phyloP scores from a whole-genome alignment of 192 early-diverging fungal species.

The Haplosporangium gracile region DNA sequence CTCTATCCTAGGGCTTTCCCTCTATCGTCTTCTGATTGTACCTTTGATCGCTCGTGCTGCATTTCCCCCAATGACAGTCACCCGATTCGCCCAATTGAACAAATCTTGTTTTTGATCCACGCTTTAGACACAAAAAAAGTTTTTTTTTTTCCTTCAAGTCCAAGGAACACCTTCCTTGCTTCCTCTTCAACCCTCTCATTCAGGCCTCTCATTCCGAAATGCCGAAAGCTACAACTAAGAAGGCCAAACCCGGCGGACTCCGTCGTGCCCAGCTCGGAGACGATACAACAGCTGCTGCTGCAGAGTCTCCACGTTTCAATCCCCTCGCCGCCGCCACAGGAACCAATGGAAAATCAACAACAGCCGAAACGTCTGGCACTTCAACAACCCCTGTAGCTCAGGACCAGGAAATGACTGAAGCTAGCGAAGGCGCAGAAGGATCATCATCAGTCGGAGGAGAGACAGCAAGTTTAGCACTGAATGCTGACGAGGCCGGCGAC shows the following conservation, averaged over 20 bases:
- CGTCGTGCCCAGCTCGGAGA: slow-evolving; percentile 50
- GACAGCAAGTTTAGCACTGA: slow-evolving; percentile 58
- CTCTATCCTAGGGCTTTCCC: too few species aligned
- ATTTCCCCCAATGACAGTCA: too few species aligned
- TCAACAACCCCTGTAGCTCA: slow-evolving; percentile 4
- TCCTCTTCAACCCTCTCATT: not conserved
- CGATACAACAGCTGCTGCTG: not conserved
- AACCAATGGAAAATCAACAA: not conserved
- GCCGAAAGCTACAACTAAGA: slow-evolving; percentile 60
- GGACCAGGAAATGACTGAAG: slow-evolving; percentile 25
- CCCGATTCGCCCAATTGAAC: too few species aligned
- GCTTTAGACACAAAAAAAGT: not conserved
- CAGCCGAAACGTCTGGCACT: not conserved
- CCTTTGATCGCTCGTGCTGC: too few species aligned
- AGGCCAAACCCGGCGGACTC: slow-evolving; percentile 58
- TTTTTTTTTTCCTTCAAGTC: not conserved
- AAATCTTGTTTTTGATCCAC: not conserved
- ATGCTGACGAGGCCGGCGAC: slow-evolving; percentile 63
- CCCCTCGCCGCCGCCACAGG: slow-evolving; percentile 12
- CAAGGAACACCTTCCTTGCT: not conserved
- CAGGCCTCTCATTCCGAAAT: not conserved
- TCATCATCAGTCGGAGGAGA: not conserved
- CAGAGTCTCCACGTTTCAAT: slow-evolving; percentile 23
- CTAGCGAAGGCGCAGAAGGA: slow-evolving; percentile 1
- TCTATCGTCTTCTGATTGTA: too few species aligned